phyloP scores from a whole-genome alignment of 2,329 filamentous ascomycete species.

The Talaromyces islandicus region DNA sequence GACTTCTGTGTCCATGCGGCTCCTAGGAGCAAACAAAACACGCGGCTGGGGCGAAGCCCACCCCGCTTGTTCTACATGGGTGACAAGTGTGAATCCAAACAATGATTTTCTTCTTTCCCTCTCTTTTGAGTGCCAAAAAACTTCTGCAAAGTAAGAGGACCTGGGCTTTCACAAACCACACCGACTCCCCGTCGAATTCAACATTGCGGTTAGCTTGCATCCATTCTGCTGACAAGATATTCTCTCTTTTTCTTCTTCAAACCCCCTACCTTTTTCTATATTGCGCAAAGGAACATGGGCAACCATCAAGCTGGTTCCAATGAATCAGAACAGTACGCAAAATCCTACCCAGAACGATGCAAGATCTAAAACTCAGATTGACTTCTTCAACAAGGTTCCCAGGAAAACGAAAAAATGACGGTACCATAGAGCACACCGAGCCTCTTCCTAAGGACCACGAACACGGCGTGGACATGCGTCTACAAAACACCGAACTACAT shows the following conservation, averaged over 20 bases:
- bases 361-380: neutral
- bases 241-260: neutral
- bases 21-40: too few relatives aligned
- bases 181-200: neutral
- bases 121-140: neutral
- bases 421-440: neutral
- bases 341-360: neutral
- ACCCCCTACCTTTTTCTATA: neutral
- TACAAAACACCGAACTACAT: neutral
- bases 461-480: neutral
- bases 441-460: neutral
- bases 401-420: neutral
- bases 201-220: neutral
- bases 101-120: neutral
- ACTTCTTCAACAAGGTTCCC: neutral
- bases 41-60: too few relatives aligned
- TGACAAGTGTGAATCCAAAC: neutral
- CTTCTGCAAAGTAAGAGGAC: neutral
- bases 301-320: neutral
- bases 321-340: neutral
- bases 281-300: neutral
- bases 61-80: neutral
- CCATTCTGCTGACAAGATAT: neutral
- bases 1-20: too few relatives aligned
- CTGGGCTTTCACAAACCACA: neutral